Base-by-base conservation (phyloP, 768 basidiomycete genomes). In the Peribolospora kevripleyi region DNA sequence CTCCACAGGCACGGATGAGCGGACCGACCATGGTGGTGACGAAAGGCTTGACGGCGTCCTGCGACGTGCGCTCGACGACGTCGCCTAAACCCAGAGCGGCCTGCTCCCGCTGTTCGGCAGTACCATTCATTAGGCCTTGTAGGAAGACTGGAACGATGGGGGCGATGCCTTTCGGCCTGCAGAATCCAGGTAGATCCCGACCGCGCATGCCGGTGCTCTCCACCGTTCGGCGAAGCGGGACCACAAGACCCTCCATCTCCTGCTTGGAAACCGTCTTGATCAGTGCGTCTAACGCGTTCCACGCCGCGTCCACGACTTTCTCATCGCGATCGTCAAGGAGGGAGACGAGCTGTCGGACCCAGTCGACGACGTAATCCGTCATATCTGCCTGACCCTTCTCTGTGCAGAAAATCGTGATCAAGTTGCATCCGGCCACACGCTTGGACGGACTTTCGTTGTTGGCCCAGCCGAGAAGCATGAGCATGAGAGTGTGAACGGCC, bases 71-170 rank as follows among this genome's bases (percentile, higher is more conserved):
- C 65, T 88, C 81, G 42, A 95, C 85, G 43, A 98, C 76, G 61
- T 95, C 91, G n/a, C 85, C 83, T 57, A 97, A 90, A 39, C 85
- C 88, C 61, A 86, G 86, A 0, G 91, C 87, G 0, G 91, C 90
- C 61, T 91, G 82, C 67, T 97, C 93, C 61, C 69, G 63, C 57
- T 72, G 65, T 53, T 95, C 90, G 67, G 90, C 90, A 66, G 77
- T 95, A 42, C 91, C 91, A 3, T 81, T 83, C 0, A 88, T 86
- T 42, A 97, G 80, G 61, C 91, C 91, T 45, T 63, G 62, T 7
- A 63, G 55, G 78, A 2, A 85, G 25, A 25, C 25, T 25, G 25
- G 85, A 0, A 93, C 81, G 5, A 79, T 73, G 0, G 87, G 80
- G 25, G 82, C 74, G 36, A 88, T 72, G 57, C 87, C 88, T 66